These are phyloP conservation scores for Mycena olivaceomarginata DNA, from an alignment of 768 basidiomycete species.

Conservation along the genomic window DNA sequence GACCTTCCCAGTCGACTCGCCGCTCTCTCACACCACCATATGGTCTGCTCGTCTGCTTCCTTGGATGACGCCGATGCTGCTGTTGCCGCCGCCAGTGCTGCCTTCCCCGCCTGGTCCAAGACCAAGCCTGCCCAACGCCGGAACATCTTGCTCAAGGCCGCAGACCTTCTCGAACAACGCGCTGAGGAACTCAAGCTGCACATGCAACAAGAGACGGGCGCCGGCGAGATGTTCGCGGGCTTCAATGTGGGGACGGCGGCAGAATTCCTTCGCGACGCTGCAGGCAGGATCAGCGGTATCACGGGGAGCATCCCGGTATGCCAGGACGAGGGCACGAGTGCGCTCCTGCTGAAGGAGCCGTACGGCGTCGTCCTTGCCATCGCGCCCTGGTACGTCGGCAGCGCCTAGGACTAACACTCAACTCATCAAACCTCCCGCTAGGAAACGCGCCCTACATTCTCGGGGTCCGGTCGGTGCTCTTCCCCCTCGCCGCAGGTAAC, in stretches of 20 bases:
- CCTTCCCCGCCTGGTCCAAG: conserved; percentile 40
- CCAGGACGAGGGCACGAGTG: conserved; percentile 33
- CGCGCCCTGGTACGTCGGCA: conserved; percentile 39
- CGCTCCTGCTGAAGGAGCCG: conserved; percentile 42
- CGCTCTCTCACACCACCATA: conserved; percentile 30
- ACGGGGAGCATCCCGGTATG: conserved; percentile 34
- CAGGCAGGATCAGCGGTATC: conserved; percentile 34
- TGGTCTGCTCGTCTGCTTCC: conserved; percentile 38
- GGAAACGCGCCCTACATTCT: conserved; percentile 46
- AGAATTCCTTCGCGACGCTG: conserved; percentile 37
- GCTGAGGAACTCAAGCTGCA: conserved; percentile 19
- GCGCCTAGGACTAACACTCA: background rate
- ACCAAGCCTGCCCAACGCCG: conserved; percentile 40
- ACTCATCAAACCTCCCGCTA: background rate
- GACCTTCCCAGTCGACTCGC: conserved; percentile 41
- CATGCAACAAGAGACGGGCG: conserved; percentile 40
- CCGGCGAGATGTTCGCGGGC: background rate
- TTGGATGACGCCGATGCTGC: conserved; percentile 34
- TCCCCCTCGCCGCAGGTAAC: conserved; percentile 63
- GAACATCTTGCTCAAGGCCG: conserved; percentile 43
- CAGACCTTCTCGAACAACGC: conserved; percentile 38
- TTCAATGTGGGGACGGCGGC: conserved; percentile 34
- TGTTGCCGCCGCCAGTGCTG: conserved; percentile 36
- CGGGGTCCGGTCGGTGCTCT: conserved; percentile 28
- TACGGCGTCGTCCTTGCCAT: conserved; percentile 40